Evolutionary conservation across 2,329 filamentous ascomycete species (phyloP).

Genomic region (Orbilia ellipsospora): DNA sequence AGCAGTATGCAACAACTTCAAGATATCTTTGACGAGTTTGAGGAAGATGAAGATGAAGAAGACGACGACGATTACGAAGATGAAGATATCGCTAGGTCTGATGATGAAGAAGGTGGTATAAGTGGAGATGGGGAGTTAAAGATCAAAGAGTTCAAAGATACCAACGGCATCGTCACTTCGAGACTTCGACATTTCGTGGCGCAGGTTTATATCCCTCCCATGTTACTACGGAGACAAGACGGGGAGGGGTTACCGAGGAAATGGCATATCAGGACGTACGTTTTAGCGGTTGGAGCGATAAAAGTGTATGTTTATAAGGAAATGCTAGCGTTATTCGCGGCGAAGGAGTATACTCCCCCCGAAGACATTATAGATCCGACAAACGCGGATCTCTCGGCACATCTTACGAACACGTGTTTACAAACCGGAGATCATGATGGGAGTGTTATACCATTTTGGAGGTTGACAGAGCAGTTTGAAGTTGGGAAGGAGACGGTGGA

Average conservation of each 20-base stretch:
- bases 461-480: conserved; percentile 64
- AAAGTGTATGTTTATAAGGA: conserved; percentile 85
- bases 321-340: conserved; percentile 94
- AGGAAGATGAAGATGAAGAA: conserved; percentile 74
- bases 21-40: conserved; percentile 90
- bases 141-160: conserved; percentile 59
- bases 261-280: conserved; percentile 94
- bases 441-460: conserved; percentile 80
- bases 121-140: conserved; percentile 16
- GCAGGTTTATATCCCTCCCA: conserved; percentile 92
- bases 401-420: conserved; percentile 95
- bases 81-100: conserved; percentile 60
- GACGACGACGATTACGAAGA: conserved; percentile 63
- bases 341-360: conserved; percentile 76
- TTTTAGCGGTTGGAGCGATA: conserved; percentile 81
- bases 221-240: conserved; percentile 71
- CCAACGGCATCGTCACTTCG: conserved; percentile 77
- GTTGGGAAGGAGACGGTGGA: conserved; percentile 67
- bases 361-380: conserved; percentile 62
- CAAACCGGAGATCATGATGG: conserved; percentile 73
- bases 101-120: conserved; percentile 32
- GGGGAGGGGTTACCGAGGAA: conserved; percentile 70
- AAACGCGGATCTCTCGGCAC: conserved; percentile 71
- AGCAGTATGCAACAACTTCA: conserved; percentile 85
- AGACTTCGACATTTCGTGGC: conserved; percentile 96